These are phyloP conservation scores for Amanita polypyramis DNA, from an alignment of 768 basidiomycete species.

Conservation along the genomic window DNA sequence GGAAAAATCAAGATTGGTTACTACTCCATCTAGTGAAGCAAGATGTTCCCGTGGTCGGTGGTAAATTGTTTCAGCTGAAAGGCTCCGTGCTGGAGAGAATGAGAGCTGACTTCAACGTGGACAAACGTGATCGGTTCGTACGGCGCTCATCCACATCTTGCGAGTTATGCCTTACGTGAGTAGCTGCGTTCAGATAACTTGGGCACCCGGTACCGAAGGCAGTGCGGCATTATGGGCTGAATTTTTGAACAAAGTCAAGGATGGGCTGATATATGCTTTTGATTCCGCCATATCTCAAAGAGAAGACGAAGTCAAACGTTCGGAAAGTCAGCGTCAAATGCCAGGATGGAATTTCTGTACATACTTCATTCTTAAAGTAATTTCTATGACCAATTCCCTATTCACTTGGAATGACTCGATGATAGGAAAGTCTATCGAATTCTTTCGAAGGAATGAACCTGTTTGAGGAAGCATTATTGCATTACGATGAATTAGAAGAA, in stretches of 20 bases:
- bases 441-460: slow-evolving; percentile 89
- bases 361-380: slow-evolving; percentile 90
- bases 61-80: slow-evolving; percentile 76
- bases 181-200: slow-evolving; percentile 78
- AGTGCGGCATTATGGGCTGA: slow-evolving; percentile 80
- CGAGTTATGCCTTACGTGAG: neutral
- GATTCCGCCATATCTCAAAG: slow-evolving; percentile 67
- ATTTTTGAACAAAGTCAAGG: slow-evolving; percentile 80
- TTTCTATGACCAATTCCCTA: neutral
- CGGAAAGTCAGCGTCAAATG: slow-evolving; percentile 82
- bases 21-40: slow-evolving; percentile 79
- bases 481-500: slow-evolving; percentile 87
- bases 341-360: slow-evolving; percentile 99
- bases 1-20: slow-evolving; percentile 89
- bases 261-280: slow-evolving; percentile 77
- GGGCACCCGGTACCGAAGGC: slow-evolving; percentile 61
- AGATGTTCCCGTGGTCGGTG: slow-evolving; percentile 46
- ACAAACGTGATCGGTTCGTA: slow-evolving; percentile 72
- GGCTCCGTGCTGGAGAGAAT: slow-evolving; percentile 84
- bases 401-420: slow-evolving; percentile 12
- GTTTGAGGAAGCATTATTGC: slow-evolving; percentile 78
- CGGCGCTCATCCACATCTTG: neutral
- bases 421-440: slow-evolving; percentile 84
- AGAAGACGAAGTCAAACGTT: slow-evolving; percentile 85
- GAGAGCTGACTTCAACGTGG: slow-evolving; percentile 82